Conservation (phyloP, 768 basidiomycete genomes). For the Pisolithus sp. region DNA sequence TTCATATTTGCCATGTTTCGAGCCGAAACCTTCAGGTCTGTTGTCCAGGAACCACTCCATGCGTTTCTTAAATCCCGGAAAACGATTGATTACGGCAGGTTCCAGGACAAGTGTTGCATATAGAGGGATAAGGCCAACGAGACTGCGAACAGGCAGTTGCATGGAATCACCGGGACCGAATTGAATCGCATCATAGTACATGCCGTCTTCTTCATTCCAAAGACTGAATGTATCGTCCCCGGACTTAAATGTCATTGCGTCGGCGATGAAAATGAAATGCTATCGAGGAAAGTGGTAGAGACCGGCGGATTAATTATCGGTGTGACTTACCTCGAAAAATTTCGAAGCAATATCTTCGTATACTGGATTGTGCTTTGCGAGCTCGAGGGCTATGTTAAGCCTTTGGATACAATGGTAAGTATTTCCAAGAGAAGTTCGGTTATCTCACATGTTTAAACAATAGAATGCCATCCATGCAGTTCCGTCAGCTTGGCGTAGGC, state of each 20-base stretch:
- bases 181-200: slow-evolving; percentile 97
- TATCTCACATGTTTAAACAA: slow-evolving; percentile 82
- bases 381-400: slow-evolving; percentile 94
- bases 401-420: slow-evolving; percentile 31
- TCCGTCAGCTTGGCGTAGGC: slow-evolving; percentile 92
- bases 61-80: slow-evolving; percentile 97
- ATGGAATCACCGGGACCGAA: slow-evolving; percentile 76
- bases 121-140: slow-evolving; percentile 96
- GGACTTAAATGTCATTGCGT: slow-evolving; percentile 91
- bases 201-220: slow-evolving; percentile 95
- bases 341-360: slow-evolving; percentile 99
- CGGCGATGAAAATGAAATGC: slow-evolving; percentile 98
- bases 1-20: slow-evolving; percentile 98
- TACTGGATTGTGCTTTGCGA: slow-evolving; percentile 95
- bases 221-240: slow-evolving; percentile 76
- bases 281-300: slow-evolving; percentile 23
- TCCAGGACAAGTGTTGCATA: slow-evolving; percentile 94
- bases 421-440: neutral
- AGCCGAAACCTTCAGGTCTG: slow-evolving; percentile 74
- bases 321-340: slow-evolving; percentile 69
- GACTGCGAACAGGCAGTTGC: slow-evolving; percentile 88
- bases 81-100: slow-evolving; percentile 78
- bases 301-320: neutral
- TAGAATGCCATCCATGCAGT: slow-evolving; percentile 99
- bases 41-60: slow-evolving; percentile 99